Base-by-base conservation (phyloP, 176 grass and related monocot species). In the Raddia guianensis region DNA sequence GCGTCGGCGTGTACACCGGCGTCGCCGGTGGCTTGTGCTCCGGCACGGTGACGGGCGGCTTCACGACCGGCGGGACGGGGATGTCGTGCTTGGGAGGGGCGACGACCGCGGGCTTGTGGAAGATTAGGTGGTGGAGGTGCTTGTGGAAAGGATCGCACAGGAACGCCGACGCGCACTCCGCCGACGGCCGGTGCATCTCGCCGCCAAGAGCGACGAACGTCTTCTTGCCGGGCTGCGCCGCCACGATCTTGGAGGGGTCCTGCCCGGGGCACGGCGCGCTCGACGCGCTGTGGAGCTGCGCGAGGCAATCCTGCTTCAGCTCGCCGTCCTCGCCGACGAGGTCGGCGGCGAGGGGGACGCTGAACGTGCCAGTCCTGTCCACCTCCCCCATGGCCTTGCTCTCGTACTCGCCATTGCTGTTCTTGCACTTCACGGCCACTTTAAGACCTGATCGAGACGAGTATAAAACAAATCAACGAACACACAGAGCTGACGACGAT, bases 231-330 rank as follows among this genome's bases (percentile, higher is more conserved):
- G 72, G 49, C 40, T 75, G 55, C 27, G 73, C 80, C 6, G 83
- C 63, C 63, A 88, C 70, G 32, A 93, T 69, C 78, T 58, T 83
- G 51, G 76, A 90, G 2, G 87, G 85, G 33, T 84, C 83, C 67
- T 75, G 84, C 70, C 80, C 82, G 2, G 85, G 57, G 57, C 88
- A 93, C 1, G 91, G 88, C 37, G 66, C 11, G 45, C 43, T 73
- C 15, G 88, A 81, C 19, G 81, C 62, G 53, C 69, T 69, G 81
- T 84, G 81, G 34, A 88, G 62, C 61, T 74, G 81, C 52, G 78
- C 82, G 68, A 90, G 67, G 82, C 91, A 93, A 9, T 90, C 88
- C 43, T 72, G 64, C 82, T 88, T 88, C 43, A 93, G 84, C 82
- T 85, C 62, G 15, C 85, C 82, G 54, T 79, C 77, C 6, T 72